These are phyloP conservation scores for Corniculantispora saksenae DNA, from an alignment of 2,329 filamentous ascomycete species.

Conservation along the genomic window DNA sequence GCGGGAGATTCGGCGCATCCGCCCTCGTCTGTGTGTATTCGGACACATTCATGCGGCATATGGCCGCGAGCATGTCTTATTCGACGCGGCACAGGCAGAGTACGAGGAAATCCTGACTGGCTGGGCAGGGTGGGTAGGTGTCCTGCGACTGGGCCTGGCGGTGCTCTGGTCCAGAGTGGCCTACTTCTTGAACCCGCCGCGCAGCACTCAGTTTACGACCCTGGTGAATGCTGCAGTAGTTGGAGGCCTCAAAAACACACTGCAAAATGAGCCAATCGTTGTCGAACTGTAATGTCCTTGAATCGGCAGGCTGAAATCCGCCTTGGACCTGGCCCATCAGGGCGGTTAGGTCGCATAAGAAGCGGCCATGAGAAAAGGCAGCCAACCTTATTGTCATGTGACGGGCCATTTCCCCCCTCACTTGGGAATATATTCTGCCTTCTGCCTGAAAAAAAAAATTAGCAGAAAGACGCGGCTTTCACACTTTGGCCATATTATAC, in stretches of 20 bases:
- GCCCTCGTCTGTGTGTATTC: background rate
- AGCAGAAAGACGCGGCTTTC: background rate
- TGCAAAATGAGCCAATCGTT: background rate
- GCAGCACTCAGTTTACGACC: background rate
- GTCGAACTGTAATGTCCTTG: background rate
- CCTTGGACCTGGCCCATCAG: no score
- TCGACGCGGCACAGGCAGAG: background rate
- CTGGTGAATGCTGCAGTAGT: conserved; percentile 2
- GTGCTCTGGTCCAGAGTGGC: background rate
- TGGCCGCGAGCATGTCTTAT: background rate
- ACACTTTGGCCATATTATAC: background rate
- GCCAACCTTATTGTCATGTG: no score
- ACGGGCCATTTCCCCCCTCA: no score
- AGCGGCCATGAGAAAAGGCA: no score
- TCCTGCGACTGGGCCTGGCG: background rate
- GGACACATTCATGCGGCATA: background rate
- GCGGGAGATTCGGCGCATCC: background rate
- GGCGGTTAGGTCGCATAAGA: no score
- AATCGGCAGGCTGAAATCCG: no score
- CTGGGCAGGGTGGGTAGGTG: background rate
- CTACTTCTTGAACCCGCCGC: background rate
- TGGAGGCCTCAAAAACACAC: background rate
- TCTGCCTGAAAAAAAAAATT: background rate
- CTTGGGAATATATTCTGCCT: no score
- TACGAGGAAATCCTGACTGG: background rate